Evolutionary conservation across 2,329 filamentous ascomycete species (phyloP).

Genomic region (Aspergillus transmontanensis): DNA sequence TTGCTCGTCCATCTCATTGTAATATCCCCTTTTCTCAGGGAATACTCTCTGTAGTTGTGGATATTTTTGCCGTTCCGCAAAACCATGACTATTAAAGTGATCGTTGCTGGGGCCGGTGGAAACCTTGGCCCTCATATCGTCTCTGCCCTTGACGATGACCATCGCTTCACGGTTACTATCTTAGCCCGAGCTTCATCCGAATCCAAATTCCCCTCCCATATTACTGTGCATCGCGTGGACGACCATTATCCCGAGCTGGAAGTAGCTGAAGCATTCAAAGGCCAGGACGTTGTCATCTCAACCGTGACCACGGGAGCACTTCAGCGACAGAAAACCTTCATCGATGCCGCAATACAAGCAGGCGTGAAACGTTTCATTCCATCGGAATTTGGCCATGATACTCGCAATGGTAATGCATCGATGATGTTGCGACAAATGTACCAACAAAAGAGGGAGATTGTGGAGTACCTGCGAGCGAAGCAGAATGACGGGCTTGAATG

Average conservation of each 20-base stretch:
- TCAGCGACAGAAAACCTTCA: background rate
- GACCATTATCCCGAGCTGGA: background rate
- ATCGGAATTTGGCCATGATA: background rate
- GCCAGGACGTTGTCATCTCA: background rate
- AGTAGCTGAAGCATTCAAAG: background rate
- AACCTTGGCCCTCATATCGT: background rate
- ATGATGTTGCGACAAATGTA: background rate
- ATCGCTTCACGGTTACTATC: background rate
- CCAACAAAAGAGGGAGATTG: background rate
- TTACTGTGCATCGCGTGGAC: background rate
- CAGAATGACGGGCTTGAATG: background rate
- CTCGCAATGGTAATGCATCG: background rate
- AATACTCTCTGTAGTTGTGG: too few relatives aligned
- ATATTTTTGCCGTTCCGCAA: too few relatives aligned
- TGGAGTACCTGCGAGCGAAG: background rate
- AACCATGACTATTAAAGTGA: background rate
- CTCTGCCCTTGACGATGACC: background rate
- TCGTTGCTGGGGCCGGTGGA: background rate
- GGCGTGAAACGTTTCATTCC: background rate
- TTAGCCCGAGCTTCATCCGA: background rate
- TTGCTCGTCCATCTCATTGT: too few relatives aligned
- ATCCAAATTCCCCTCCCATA: background rate
- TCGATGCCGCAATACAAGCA: background rate
- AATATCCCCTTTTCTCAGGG: too few relatives aligned
- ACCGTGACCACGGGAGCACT: background rate